Percentiles rank a stretch among this genome's conserved stretches.
These are phyloP conservation scores for Viridothelium virens DNA, from an alignment of 495 filamentous ascomycete genomes.

Conservation along the genomic window DNA sequence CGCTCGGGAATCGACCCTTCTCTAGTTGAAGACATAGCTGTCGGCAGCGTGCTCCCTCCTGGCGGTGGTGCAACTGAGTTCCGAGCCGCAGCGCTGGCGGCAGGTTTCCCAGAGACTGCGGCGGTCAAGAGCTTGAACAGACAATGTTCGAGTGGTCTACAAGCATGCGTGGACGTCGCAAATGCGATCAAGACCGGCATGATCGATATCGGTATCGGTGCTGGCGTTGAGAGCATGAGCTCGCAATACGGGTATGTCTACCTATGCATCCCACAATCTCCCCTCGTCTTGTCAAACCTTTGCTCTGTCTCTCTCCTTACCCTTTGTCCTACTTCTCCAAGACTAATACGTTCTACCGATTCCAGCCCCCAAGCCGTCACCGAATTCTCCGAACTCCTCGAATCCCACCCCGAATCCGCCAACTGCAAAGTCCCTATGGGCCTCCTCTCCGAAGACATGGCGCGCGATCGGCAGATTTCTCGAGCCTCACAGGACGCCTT, in stretches of 20 bases:
- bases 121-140: slow-evolving; percentile 82
- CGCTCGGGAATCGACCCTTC: slow-evolving; percentile 79
- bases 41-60: slow-evolving; percentile 83
- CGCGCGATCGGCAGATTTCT: slow-evolving; percentile 66
- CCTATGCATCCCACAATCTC: too few species aligned
- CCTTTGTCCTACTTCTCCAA: background rate
- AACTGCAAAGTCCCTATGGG: slow-evolving; percentile 99
- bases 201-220: slow-evolving; percentile 92
- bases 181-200: slow-evolving; percentile 81
- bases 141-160: slow-evolving; percentile 83
- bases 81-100: slow-evolving; percentile 83
- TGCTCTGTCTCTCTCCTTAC: background rate
- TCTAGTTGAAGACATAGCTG: slow-evolving; percentile 83
- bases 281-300: background rate
- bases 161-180: slow-evolving; percentile 86
- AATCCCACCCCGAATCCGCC: slow-evolving; percentile 70
- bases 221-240: slow-evolving; percentile 97
- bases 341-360: too few species aligned
- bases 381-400: slow-evolving; percentile 90
- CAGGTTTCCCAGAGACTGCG: slow-evolving; percentile 77
- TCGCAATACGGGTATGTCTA: slow-evolving; percentile 70
- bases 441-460: slow-evolving; percentile 88
- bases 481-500: slow-evolving; percentile 61
- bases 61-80: slow-evolving; percentile 96
- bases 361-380: slow-evolving; percentile 71